Base-by-base conservation (phyloP, 768 basidiomycete species). In the Lactarius quietus region DNA sequence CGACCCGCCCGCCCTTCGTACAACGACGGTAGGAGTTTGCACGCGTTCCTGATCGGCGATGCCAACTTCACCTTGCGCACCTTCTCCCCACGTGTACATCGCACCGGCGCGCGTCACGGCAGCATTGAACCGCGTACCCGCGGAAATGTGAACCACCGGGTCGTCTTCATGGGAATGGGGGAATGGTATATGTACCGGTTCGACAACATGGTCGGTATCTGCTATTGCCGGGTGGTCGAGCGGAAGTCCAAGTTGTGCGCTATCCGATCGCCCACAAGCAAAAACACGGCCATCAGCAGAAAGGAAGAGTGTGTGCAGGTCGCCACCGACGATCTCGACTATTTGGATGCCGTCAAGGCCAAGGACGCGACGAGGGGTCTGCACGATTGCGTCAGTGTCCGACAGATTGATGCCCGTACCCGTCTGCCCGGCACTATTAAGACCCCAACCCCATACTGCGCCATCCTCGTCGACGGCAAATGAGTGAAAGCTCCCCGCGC, bases 361-460 rank as follows among this genome's bases (percentile, higher is more conserved):
- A 56, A 80, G 75, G n/a, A 94, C 85, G 61, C 81, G 84, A 69
- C 79, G 82, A 1, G 92, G 92, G 0, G 83, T 76, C 63, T 83
- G 82, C 17, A 92, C 83, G 61, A 87, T 79, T 65, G 83, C 81
- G 54, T 82, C 82, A 17, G 75, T 69, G 10, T 81, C 77, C 14
- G 73, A 71, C 78, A 79, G 75, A 78, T 79, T 70, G 66, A 75
- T 73, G 9, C 78, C 80, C 0, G 89, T 87, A 36, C 90, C 91
- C 1, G 85, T 86, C 75, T 93, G 91, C 33, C 89, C 95, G 88
- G 83, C 90, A 76, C 80, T 92, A 75, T 98, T 97, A 65, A 95
- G 80, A n/a, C 96, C 96, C 96, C 96, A 98, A 15, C 86, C 93
- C 87, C 89, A 98, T 10, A 96, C 90, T 57, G 83, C 84, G 33